phyloP scores from a whole-genome alignment of 768 basidiomycete genomes.

The Boletus barrowsii region DNA sequence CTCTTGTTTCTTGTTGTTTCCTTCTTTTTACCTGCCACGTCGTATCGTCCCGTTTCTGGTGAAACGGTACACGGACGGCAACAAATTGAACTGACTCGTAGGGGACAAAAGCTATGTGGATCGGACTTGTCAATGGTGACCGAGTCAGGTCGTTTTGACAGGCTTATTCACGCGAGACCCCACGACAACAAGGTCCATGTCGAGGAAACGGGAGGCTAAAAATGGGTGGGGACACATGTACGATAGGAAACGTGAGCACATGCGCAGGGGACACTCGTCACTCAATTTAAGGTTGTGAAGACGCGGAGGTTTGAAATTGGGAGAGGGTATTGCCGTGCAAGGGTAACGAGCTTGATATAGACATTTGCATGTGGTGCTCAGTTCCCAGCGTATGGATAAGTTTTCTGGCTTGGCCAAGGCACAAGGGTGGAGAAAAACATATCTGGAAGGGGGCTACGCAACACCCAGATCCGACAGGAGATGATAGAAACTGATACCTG shows the following conservation, averaged over 20 bases:
- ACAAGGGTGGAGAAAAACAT: conserved; percentile 27
- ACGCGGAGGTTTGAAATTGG: conserved; percentile 24
- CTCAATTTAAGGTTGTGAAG: conserved; percentile 15
- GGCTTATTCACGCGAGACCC: conserved; percentile 2
- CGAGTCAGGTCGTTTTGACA: conserved; percentile 5
- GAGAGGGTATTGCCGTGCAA: conserved; percentile 15
- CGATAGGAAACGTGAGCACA: conserved; percentile 11
- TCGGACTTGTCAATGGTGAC: conserved; percentile 1
- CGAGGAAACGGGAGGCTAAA: conserved; percentile 21
- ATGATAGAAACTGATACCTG: conserved; percentile 26
- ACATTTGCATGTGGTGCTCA: conserved; percentile 14
- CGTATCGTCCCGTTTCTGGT: conserved; percentile 8
- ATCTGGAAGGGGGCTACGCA: conserved; percentile 25
- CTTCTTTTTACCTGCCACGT: conserved; percentile 7
- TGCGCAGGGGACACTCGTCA: conserved; percentile 4
- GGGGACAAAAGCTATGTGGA: conserved; percentile 1
- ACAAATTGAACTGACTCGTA: conserved; percentile 3
- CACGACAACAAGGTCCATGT: conserved; percentile 19
- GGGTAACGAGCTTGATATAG: conserved; percentile 9
- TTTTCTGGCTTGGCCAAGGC: conserved; percentile 7
- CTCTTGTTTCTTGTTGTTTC: not conserved
- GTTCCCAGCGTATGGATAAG: conserved; percentile 8
- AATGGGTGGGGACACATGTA: conserved; percentile 2
- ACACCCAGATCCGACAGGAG: conserved; percentile 29
- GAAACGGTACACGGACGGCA: conserved; percentile 3